A percentile compares a stretch with the other conserved stretches of the same genome.
phyloP scores from a whole-genome alignment of 164 flowering plant genomes.

The Warburgia ugandensis region DNA sequence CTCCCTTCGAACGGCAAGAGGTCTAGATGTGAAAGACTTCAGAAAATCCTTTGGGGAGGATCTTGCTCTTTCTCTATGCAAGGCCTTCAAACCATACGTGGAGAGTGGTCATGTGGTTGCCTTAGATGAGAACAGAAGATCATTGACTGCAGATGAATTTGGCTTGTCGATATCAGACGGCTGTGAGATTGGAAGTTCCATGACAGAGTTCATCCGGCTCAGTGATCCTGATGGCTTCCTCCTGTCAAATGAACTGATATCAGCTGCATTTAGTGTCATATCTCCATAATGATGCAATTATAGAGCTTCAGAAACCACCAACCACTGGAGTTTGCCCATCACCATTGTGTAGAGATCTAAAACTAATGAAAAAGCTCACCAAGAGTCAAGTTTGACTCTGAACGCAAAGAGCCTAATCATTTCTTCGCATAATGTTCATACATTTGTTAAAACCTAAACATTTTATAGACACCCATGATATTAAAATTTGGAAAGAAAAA shows the following conservation, averaged over 20 bases:
- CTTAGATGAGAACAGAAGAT: constrained; percentile 48
- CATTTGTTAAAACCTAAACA: no score
- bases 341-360: no score
- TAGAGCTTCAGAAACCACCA: no score
- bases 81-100: constrained; percentile 47
- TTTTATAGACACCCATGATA: no score
- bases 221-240: constrained; percentile 96
- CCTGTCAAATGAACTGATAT: constrained; percentile 84
- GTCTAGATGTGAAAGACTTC: constrained; percentile 57
- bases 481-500: no score
- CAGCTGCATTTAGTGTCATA: constrained; percentile 63
- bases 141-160: constrained; percentile 32
- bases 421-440: no score
- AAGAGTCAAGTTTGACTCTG: no score
- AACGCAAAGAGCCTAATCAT: no score
- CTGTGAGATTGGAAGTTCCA: constrained; percentile 12
- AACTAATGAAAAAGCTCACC: no score
- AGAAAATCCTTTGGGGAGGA: constrained; percentile 49
- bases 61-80: constrained; percentile 37
- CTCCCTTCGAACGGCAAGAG: constrained; percentile 70
- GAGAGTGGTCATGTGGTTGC: constrained; percentile 79
- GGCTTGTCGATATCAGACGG: constrained; percentile 20
- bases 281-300: constrained; percentile 59
- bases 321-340: no score
- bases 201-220: constrained; percentile 44